A percentile compares a stretch with the other conserved stretches of the same genome.
Conservation (phyloP, 192 early-diverging fungal species). For the Podila clonocystis region DNA sequence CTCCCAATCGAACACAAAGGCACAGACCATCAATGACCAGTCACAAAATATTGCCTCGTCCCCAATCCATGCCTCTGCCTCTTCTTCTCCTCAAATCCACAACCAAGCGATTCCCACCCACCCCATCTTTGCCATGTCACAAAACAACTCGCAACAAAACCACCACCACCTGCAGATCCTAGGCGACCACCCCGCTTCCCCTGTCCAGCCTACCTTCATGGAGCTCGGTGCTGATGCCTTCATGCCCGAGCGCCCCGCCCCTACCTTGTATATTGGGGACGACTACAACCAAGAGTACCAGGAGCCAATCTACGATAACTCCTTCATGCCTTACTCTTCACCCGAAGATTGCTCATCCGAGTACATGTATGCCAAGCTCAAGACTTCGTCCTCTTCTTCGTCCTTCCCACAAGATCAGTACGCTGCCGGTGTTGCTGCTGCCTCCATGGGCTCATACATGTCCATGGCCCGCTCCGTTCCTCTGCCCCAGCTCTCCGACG, state of each 20-base stretch:
- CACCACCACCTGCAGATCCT: conserved; percentile 48
- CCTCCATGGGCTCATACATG: conserved; percentile 8
- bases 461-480: conserved; percentile 37
- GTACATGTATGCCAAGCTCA: conserved; percentile 6
- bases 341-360: conserved; percentile 17
- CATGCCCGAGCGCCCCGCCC: conserved; percentile 29
- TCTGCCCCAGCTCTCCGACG: conserved; percentile 33
- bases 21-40: conserved; percentile 45
- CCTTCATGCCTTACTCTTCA: conserved; percentile 24
- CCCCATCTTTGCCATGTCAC: conserved; percentile 9
- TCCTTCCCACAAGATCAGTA: not conserved
- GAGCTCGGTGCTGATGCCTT: conserved; percentile 42
- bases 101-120: conserved; percentile 3
- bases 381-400: not conserved
- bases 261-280: conserved; percentile 28
- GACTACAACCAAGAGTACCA: conserved; percentile 47
- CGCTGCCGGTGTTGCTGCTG: not conserved
- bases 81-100: not conserved
- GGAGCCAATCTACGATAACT: conserved; percentile 16
- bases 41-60: conserved; percentile 6
- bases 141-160: conserved; percentile 4
- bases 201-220: conserved; percentile 29
- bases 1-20: conserved; percentile 36
- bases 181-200: conserved; percentile 43
- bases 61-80: not conserved